Base-by-base conservation (phyloP, 2,329 filamentous ascomycete genomes). In the Mollisia scopiformis region DNA sequence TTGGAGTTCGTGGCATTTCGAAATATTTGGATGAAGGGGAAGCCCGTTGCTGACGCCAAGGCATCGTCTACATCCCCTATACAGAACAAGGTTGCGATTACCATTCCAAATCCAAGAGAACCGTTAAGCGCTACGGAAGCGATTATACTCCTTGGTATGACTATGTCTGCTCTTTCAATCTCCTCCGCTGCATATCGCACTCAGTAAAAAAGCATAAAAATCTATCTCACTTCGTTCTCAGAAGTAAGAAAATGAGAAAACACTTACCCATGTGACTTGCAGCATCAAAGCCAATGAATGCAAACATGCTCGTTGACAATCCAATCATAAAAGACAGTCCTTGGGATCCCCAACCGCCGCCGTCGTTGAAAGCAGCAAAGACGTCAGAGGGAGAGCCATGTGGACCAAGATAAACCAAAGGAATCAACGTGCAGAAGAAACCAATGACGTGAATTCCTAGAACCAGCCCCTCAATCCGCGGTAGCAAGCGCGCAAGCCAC, bases 11-110 rank as follows among this genome's bases (percentile, higher is more conserved):
- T 77, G 10, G 78, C 79, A 2, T 80, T 79, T 1, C 77, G 79
- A 59, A 86, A 85, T 37, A 86, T 79, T 27, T 81, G 77, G 66
- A 81, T 76, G 71, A 82, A 79, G 2, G 82, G 78, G 62, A 77
- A 82, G 0, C 76, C 77, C 8, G 78, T 80, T 0, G 74, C 71
- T 0, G 76, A 72, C 2, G 69, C 57, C 7, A 83, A 69, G 1
- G 78, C 72, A 43, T 67, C 69, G 2, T 72, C 71, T 13, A 77
- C 62, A 16, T 71, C 69, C 0, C 68, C 73, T 28, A 77, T 70
- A 4, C 73, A 73, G 14, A 77, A 76, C n/a, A 72, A 65, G 30
- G 73, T 70, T 2, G 73, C 70, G 13, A 77, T 56, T 4, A 77
- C 57, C 41, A 76, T 65, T 21, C 75, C 53, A 61, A 83, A 78